phyloP scores from a whole-genome alignment of 352 stramenopile genomes.

The Pythium myriotylum region DNA sequence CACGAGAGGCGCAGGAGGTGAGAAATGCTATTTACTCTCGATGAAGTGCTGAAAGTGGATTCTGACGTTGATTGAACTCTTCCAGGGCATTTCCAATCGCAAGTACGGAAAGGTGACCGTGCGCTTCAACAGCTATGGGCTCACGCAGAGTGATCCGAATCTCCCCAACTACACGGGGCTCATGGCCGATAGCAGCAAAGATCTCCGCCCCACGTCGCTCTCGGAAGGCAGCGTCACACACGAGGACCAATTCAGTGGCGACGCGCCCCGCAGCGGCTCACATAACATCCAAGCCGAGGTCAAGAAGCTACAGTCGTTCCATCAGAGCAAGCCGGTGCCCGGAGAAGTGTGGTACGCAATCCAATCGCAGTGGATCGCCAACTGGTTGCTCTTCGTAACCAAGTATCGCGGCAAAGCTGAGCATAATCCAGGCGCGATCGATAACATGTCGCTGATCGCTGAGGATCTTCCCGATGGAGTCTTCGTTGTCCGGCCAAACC shows the following conservation, averaged over 20 bases:
- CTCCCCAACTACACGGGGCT: constrained; percentile 54
- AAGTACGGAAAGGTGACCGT: constrained; percentile 71
- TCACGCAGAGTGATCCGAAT: constrained; percentile 30
- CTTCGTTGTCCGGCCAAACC: constrained; percentile 59
- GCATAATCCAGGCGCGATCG: constrained; percentile 58
- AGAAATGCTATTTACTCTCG: neutral
- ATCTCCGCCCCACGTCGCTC: constrained; percentile 51
- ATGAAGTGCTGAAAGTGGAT: neutral
- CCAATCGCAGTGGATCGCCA: constrained; percentile 61
- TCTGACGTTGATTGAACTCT: neutral
- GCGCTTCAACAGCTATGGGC: constrained; percentile 70
- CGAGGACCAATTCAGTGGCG: constrained; percentile 70
- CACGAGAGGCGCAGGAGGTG: constrained; percentile 48
- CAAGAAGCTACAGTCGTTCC: constrained; percentile 61
- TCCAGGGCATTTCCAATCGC: constrained; percentile 51
- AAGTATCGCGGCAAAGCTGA: constrained; percentile 66
- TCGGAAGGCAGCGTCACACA: constrained; percentile 56
- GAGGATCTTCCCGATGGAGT: constrained; percentile 67
- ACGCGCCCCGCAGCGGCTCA: constrained; percentile 32
- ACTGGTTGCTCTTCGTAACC: constrained; percentile 75
- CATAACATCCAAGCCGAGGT: constrained; percentile 71
- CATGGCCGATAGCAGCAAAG: constrained; percentile 32
- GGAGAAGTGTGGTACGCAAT: constrained; percentile 77
- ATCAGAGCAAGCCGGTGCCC: constrained; percentile 57
- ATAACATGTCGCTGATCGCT: constrained; percentile 79